phyloP scores from a whole-genome alignment of 202 grass and related monocot genomes.

The Elaeis oleifera region DNA sequence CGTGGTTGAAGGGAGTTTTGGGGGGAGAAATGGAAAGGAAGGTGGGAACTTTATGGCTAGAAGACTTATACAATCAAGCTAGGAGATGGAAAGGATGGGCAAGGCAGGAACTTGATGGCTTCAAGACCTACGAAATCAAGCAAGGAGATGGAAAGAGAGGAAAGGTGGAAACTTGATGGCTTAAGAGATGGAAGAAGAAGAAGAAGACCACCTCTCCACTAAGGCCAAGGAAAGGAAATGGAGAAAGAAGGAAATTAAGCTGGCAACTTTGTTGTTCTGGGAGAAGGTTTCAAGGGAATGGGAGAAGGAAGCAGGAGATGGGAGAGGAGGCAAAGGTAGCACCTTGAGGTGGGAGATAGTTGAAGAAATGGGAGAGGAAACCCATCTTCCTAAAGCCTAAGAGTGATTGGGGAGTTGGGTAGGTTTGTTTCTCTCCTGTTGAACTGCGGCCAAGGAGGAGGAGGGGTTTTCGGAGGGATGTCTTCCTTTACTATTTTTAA shows the following conservation, averaged over 20 bases:
- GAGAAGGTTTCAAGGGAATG: too few relatives aligned
- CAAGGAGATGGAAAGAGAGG: constrained; percentile 6
- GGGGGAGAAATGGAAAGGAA: not conserved
- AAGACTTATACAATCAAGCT: not conserved
- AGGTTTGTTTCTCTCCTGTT: too few relatives aligned
- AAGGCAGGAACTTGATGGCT: too few relatives aligned
- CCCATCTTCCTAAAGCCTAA: too few relatives aligned
- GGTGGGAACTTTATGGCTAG: too few relatives aligned
- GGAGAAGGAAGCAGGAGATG: constrained; percentile 17
- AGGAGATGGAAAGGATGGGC: not conserved
- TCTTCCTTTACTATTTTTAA: not conserved
- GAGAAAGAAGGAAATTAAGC: too few relatives aligned
- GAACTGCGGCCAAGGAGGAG: too few relatives aligned
- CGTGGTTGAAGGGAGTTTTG: not conserved
- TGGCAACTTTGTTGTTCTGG: too few relatives aligned
- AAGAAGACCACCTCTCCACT: too few relatives aligned
- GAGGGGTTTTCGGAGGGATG: not conserved
- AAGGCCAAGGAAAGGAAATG: too few relatives aligned
- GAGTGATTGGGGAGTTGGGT: too few relatives aligned
- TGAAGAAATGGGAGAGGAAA: not conserved
- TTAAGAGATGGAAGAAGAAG: too few relatives aligned
- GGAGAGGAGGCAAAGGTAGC: constrained; percentile 28
- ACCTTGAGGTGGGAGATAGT: constrained; percentile 11
- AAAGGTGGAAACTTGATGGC: not conserved
- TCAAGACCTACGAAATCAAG: not conserved